These are phyloP conservation scores for Colletotrichum paranaense DNA, from an alignment of 2,329 filamentous ascomycete species.

Conservation along the genomic window DNA sequence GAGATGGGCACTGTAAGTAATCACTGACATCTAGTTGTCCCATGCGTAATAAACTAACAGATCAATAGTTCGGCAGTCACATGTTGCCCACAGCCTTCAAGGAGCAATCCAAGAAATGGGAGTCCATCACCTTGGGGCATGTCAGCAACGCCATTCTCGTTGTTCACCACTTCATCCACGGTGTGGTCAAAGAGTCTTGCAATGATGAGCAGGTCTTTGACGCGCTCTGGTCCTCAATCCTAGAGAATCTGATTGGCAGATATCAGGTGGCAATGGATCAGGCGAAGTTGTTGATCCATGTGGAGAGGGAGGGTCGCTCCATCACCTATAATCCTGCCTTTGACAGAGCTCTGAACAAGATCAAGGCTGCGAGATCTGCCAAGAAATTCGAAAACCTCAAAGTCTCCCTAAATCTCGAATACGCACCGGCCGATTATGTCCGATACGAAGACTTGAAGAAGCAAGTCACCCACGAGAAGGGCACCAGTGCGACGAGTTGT, in stretches of 20 bases:
- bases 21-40: neutral
- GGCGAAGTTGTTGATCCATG: constrained; percentile 60
- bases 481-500: constrained; percentile 46
- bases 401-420: neutral
- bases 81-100: constrained; percentile 60
- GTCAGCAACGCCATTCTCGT: constrained; percentile 61
- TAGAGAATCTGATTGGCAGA: constrained; percentile 54
- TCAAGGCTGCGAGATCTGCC: neutral
- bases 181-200: constrained; percentile 55
- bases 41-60: neutral
- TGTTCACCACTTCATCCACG: constrained; percentile 63
- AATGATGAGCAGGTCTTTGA: constrained; percentile 53
- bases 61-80: constrained; percentile 47
- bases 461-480: neutral
- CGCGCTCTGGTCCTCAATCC: constrained; percentile 52
- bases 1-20: constrained; percentile 62
- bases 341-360: constrained; percentile 47
- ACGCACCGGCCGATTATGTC: neutral
- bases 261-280: constrained; percentile 63
- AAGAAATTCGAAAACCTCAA: neutral
- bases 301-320: constrained; percentile 59
- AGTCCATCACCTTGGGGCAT: constrained; percentile 56
- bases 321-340: constrained; percentile 66
- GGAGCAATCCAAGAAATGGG: constrained; percentile 67
- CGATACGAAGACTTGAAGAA: neutral